A percentile compares a stretch with the other conserved stretches of the same genome.
phyloP scores from a whole-genome alignment of 768 basidiomycete species.

The Xerocomellus chrysenteron region DNA sequence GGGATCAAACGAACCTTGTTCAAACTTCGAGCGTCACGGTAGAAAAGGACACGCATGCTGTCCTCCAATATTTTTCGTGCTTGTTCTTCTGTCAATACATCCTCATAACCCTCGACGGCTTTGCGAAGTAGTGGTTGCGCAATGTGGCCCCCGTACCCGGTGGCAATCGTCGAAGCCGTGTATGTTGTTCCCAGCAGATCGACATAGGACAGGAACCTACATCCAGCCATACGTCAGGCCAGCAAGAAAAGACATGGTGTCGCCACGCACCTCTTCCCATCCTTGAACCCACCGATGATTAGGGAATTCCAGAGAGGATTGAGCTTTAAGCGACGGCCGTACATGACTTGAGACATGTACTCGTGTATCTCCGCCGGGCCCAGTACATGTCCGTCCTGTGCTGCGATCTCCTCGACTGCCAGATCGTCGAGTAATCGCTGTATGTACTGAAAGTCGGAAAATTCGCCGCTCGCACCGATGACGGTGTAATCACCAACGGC shows the following conservation, averaged over 20 bases:
- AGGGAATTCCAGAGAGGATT: conserved; percentile 95
- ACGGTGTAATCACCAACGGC: conserved; percentile 81
- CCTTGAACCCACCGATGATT: conserved; percentile 87
- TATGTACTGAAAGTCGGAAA: conserved; percentile 96
- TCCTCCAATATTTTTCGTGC: conserved; percentile 77
- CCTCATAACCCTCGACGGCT: conserved; percentile 82
- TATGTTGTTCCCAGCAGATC: conserved; percentile 98
- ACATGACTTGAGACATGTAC: conserved; percentile 89
- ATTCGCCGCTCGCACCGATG: conserved; percentile 92
- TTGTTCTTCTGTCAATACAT: conserved; percentile 72
- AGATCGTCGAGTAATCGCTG: conserved; percentile 78
- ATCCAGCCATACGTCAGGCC: background rate
- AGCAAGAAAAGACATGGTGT: background rate
- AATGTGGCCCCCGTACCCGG: conserved; percentile 91
- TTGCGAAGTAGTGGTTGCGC: conserved; percentile 91
- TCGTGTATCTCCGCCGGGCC: conserved; percentile 91
- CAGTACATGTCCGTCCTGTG: conserved; percentile 80
- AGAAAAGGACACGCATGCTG: conserved; percentile 92
- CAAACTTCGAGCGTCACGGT: conserved; percentile 92
- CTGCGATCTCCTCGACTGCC: conserved; percentile 73
- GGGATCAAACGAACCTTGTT: conserved; percentile 69
- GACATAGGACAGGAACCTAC: conserved; percentile 89
- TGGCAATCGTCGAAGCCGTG: conserved; percentile 87
- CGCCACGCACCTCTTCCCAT: conserved; percentile 67
- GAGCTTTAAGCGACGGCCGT: conserved; percentile 81